These are phyloP conservation scores for Fusarium chuoi DNA, from an alignment of 2,329 filamentous ascomycete genomes.

Conservation along the genomic window DNA sequence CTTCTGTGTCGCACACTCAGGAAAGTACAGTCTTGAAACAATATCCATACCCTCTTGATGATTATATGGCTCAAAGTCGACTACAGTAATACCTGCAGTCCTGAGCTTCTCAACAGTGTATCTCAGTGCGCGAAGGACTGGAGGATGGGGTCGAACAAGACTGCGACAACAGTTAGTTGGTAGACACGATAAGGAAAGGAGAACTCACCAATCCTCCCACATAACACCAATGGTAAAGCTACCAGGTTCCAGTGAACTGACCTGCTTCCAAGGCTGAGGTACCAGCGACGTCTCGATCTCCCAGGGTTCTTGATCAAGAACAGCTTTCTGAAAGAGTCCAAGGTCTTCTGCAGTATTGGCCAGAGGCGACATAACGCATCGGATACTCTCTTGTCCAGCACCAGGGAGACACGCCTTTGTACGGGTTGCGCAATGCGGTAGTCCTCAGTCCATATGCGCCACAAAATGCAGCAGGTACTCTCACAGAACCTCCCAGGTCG, in stretches of 20 bases:
- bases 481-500: background rate
- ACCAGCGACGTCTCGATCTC: background rate
- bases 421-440: background rate
- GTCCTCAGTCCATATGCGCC: background rate
- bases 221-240: background rate
- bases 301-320: background rate
- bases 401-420: background rate
- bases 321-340: background rate
- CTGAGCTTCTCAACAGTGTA: background rate
- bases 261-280: background rate
- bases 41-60: background rate
- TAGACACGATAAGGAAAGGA: rapidly evolving
- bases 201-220: background rate
- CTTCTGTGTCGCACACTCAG: background rate
- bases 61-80: background rate
- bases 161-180: background rate
- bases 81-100: background rate
- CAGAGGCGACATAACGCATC: background rate
- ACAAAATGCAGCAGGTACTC: background rate
- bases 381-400: background rate
- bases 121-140: background rate
- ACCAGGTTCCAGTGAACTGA: background rate
- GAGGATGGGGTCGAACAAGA: background rate
- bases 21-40: background rate
- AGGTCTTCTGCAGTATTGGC: background rate